Evolutionary conservation across 768 basidiomycete species (phyloP).

Genomic region (Calocera cornea): DNA sequence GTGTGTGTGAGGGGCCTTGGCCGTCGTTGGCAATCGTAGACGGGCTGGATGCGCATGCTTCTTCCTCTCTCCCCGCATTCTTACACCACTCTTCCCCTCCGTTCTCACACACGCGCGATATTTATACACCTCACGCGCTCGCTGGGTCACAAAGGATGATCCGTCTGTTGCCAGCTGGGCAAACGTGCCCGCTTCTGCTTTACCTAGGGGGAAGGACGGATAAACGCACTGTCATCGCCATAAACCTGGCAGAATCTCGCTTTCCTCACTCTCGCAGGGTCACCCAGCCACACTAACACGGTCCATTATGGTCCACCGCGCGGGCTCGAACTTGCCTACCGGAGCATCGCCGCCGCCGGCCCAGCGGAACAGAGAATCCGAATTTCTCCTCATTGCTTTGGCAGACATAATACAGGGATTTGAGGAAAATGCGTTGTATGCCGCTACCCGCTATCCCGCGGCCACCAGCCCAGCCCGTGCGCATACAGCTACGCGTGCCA

Average conservation of each 20-base stretch:
- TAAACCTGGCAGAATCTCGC: not conserved
- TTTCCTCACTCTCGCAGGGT: no score
- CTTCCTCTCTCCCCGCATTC: no score
- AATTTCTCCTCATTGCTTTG: slow-evolving; percentile 4
- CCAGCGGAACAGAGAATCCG: not conserved
- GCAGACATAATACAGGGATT: not conserved
- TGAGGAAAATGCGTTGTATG: not conserved
- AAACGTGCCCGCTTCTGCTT: not conserved
- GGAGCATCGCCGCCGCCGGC: no score
- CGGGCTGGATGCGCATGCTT: no score
- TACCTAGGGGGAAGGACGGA: not conserved
- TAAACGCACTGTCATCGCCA: not conserved
- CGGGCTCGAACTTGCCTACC: no score
- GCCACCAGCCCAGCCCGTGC: no score
- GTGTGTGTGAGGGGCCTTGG: no score
- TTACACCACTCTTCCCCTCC: no score
- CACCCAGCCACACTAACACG: no score
- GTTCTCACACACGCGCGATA: not conserved
- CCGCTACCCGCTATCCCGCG: no score
- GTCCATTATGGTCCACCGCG: no score
- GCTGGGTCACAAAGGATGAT: not conserved
- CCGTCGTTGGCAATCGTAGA: no score
- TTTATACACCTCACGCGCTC: not conserved
- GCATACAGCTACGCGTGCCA: slow-evolving; percentile 91
- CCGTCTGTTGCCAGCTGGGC: not conserved